phyloP scores from a whole-genome alignment of 345 rosid species.

The Jatropha curcas region DNA sequence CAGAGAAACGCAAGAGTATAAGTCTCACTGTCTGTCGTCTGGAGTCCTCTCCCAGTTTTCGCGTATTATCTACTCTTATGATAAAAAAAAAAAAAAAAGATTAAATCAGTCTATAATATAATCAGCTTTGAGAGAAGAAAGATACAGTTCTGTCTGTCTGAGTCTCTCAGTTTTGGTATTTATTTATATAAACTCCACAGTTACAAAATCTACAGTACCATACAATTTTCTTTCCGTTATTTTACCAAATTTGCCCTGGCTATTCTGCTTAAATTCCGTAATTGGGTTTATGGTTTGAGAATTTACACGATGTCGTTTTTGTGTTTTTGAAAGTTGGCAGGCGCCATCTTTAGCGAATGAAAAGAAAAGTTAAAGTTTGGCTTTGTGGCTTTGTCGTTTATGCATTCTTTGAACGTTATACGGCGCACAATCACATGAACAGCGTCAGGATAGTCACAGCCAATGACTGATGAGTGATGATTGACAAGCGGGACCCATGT shows the following conservation, averaged over 20 bases:
- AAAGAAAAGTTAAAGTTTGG: background rate
- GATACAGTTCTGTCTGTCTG: background rate
- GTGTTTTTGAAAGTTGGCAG: background rate
- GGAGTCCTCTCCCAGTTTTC: too few relatives aligned
- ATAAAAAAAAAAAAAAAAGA: too few relatives aligned
- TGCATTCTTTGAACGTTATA: background rate
- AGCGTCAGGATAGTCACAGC: background rate
- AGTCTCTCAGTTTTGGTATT: too few relatives aligned
- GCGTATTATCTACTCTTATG: too few relatives aligned
- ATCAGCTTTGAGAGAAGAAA: background rate
- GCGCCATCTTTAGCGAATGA: background rate
- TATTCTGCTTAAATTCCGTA: background rate
- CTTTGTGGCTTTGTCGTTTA: slow-evolving; percentile 5
- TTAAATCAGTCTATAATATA: too few relatives aligned
- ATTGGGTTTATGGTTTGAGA: background rate
- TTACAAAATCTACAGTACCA: background rate
- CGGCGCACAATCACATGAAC: slow-evolving; percentile 1
- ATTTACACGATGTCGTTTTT: background rate
- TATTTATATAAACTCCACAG: background rate
- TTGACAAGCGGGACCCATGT: background rate
- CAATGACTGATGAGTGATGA: background rate
- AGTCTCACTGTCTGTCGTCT: too few relatives aligned
- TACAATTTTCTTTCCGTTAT: too few relatives aligned
- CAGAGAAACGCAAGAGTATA: too few relatives aligned
- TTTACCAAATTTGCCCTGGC: background rate